Evolutionary conservation across 805 yeast genomes (phyloP).

Genomic region (Suhomyces canberraensis): DNA sequence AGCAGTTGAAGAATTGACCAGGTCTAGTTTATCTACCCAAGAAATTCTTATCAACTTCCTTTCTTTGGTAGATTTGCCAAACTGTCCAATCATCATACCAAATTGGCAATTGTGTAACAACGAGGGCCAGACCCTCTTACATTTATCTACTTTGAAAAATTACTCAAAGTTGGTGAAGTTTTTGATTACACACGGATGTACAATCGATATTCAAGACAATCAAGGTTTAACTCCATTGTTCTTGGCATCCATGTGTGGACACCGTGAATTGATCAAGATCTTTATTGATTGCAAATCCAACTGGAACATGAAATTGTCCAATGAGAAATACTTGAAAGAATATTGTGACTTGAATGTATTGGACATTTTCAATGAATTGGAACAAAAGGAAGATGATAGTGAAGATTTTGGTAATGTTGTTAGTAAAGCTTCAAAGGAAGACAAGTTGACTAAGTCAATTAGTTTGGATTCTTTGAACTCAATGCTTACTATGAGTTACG

Average conservation of each 20-base stretch:
- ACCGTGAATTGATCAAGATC: constrained; percentile 59
- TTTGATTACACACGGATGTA: constrained; percentile 63
- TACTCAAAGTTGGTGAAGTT: constrained; percentile 59
- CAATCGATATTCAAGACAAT: constrained; percentile 68
- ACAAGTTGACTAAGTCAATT: constrained; percentile 24
- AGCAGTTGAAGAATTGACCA: constrained; percentile 46
- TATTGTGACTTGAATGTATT: constrained; percentile 45
- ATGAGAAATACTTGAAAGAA: constrained; percentile 43
- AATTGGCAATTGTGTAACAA: constrained; percentile 78
- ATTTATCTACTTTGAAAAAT: constrained; percentile 77
- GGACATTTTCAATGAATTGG: constrained; percentile 35
- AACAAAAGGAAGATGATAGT: constrained; percentile 10
- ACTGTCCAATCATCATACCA: constrained; percentile 57
- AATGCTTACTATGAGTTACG: constrained; percentile 36
- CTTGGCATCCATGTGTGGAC: constrained; percentile 76
- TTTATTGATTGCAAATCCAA: constrained; percentile 65
- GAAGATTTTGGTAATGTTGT: constrained; percentile 7
- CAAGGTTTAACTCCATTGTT: constrained; percentile 88
- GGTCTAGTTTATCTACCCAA: constrained; percentile 46
- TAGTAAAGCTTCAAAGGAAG: constrained; percentile 7
- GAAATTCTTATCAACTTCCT: constrained; percentile 49
- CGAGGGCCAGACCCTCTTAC: constrained; percentile 87
- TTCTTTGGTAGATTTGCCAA: constrained; percentile 61
- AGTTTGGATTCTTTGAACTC: constrained; percentile 41
- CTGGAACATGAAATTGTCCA: constrained; percentile 47